A percentile compares a stretch with the other conserved stretches of the same genome.
These are phyloP conservation scores for Gomphus sp. DNA, from an alignment of 1,284 basidiomycete genomes.

Conservation along the genomic window DNA sequence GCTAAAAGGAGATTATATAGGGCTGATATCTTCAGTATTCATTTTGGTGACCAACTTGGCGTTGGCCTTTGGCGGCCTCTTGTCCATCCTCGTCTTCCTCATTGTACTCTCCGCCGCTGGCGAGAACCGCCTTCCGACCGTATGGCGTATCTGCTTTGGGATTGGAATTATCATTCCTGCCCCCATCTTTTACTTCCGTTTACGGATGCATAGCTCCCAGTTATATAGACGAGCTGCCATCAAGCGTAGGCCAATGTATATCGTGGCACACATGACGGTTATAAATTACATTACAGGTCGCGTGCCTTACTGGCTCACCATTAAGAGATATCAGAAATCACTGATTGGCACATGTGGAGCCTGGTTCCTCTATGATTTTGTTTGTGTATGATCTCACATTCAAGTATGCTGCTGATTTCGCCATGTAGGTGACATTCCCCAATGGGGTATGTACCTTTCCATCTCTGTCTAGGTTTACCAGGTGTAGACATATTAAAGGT, in stretches of 20 bases:
- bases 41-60: conserved; percentile 73
- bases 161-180: conserved; percentile 62
- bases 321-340: conserved; percentile 61
- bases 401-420: neutral
- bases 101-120: conserved; percentile 64
- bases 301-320: conserved; percentile 55
- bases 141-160: conserved; percentile 73
- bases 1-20: neutral
- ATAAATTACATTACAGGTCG: conserved; percentile 24
- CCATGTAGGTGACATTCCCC: conserved; percentile 52
- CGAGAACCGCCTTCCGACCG: conserved; percentile 52
- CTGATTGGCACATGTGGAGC: conserved; percentile 65
- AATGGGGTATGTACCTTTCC: conserved; percentile 37
- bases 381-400: conserved; percentile 20
- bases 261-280: neutral
- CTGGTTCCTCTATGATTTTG: conserved; percentile 74
- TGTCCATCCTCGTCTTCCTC: conserved; percentile 63
- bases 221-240: conserved; percentile 61
- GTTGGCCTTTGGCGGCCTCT: conserved; percentile 55
- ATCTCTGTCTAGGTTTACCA: neutral
- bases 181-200: conserved; percentile 62
- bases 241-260: conserved; percentile 32
- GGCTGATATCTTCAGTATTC: conserved; percentile 34
- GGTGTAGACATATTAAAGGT: conserved; percentile 17
- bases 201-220: conserved; percentile 61